Evolutionary conservation across 2,329 filamentous ascomycete species (phyloP), one percentile per base, ranked within the genome.

Genomic region (Chalaropsis thielavioides): DNA sequence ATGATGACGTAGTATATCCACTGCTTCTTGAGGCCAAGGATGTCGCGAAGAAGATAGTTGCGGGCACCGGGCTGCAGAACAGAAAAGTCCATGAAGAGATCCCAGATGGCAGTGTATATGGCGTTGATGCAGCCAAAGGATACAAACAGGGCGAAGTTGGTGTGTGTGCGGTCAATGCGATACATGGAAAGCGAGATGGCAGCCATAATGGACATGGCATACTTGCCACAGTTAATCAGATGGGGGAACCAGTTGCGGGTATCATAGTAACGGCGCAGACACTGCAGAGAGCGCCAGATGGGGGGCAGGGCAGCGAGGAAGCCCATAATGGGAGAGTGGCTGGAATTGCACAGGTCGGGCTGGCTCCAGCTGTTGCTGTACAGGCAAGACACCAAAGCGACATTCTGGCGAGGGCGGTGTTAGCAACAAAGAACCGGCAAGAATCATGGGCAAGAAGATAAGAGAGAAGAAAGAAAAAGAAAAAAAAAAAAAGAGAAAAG

Each of bases 61-160:
- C 83, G 81, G 0, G 89, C 83, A 64, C 86, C 83, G 0, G 87
- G 81, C 70, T 96, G 91, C 2, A 92, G 81, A n/a, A 96, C 80
- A 66, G 88, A 94, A 81, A 94, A 97, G 74, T 99, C 94, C 89
- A 97, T 96, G 69, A 90, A 85, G 1, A 99, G 77, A 72, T 99
- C 94, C 94, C 94, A 99, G 51, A 96, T 81, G 10, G 86, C 84
- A 70, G 83, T 86, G 74, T 96, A 97, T 35, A 95, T 75, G 56
- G 86, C 82, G 73, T 96, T 99, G 69, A 95, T 75, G n/a, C 81
- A 79, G 0, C 90, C 90, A 70, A 92, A 90, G 0, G 84, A 80
- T 68, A 95, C 87, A 73, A 95, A 97, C 1, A 90, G 73, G 0
- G 84, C 88, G 49, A 90, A 79, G 17, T 82, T 78, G 1, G 75